Percentiles rank a stretch among this genome's conserved stretches.
phyloP scores from a whole-genome alignment of 371 early-diverging fungal genomes.

The Apophysomyces sp. region DNA sequence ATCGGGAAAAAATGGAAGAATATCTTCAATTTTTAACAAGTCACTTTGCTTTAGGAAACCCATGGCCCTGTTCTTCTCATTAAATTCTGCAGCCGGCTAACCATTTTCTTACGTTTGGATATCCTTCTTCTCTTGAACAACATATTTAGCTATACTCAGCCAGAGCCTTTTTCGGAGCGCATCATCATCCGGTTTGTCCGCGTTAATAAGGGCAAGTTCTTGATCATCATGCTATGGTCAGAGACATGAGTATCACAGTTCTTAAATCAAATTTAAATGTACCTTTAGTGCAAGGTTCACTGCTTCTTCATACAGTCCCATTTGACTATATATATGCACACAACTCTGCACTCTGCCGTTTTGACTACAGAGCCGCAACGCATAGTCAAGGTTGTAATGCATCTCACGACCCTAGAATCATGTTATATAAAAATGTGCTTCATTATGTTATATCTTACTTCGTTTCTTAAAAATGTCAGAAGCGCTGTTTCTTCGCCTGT shows the following conservation, averaged over 20 bases:
- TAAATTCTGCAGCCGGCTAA: background rate
- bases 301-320: slow-evolving; percentile 87
- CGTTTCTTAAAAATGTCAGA: slow-evolving; percentile 57
- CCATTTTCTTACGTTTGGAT: slow-evolving; percentile 58
- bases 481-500: slow-evolving; percentile 50
- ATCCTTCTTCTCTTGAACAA: slow-evolving; percentile 75
- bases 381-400: slow-evolving; percentile 86
- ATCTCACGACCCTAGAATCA: slow-evolving; percentile 57
- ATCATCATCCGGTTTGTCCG: slow-evolving; percentile 82
- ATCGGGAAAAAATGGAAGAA: slow-evolving; percentile 93
- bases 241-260: background rate
- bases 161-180: slow-evolving; percentile 80
- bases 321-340: slow-evolving; percentile 79
- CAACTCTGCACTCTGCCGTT: slow-evolving; percentile 75
- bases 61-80: slow-evolving; percentile 63
- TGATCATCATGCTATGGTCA: slow-evolving; percentile 65
- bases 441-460: slow-evolving; percentile 32
- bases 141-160: slow-evolving; percentile 87
- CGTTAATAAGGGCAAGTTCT: slow-evolving; percentile 81
- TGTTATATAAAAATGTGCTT: background rate
- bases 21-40: slow-evolving; percentile 87
- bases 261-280: background rate
- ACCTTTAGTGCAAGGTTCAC: slow-evolving; percentile 82
- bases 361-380: slow-evolving; percentile 80
- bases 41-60: slow-evolving; percentile 73